Conservation (phyloP, 257 asterid genomes). For the Fraxinus quadrangulata region DNA sequence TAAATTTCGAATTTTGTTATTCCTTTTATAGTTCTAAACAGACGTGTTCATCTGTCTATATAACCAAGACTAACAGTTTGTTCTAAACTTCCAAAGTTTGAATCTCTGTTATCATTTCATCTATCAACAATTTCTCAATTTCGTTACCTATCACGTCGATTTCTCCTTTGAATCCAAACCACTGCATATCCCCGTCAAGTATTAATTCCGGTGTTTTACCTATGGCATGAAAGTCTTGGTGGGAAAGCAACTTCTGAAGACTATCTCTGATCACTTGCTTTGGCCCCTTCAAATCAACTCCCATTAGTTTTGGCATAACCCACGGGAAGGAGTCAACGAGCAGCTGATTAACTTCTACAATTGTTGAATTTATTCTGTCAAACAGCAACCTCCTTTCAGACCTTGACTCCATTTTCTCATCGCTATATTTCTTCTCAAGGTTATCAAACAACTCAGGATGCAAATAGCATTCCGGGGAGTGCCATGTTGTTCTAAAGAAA, state of each 20-base stretch:
- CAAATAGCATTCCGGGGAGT: conserved; percentile 58
- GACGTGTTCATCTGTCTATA: conserved; percentile 31
- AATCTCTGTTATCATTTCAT: conserved; percentile 53
- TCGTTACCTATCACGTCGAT: conserved; percentile 56
- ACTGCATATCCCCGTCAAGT: conserved; percentile 58
- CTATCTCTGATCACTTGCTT: conserved; percentile 43
- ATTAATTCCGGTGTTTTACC: conserved; percentile 35
- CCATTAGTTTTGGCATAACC: conserved; percentile 47
- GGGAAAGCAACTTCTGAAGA: conserved; percentile 39
- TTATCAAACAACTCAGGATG: conserved; percentile 58
- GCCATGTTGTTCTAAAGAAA: conserved; percentile 45
- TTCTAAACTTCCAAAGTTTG: conserved; percentile 39
- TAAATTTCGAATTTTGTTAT: conserved; percentile 23
- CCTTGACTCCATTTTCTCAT: conserved; percentile 33
- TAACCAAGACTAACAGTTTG: conserved; percentile 29
- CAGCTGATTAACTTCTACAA: conserved; percentile 50
- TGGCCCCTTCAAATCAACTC: conserved; percentile 32
- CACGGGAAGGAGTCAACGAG: conserved; percentile 48
- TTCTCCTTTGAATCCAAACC: conserved; percentile 52
- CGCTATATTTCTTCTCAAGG: conserved; percentile 61
- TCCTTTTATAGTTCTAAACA: conserved; percentile 18
- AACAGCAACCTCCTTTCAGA: conserved; percentile 71
- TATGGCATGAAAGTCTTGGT: conserved; percentile 25
- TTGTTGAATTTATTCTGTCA: conserved; percentile 54
- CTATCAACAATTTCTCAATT: conserved; percentile 63